Evolutionary conservation across 2,329 filamentous ascomycete species (phyloP).

Genomic region (Neurospora crassa): DNA sequence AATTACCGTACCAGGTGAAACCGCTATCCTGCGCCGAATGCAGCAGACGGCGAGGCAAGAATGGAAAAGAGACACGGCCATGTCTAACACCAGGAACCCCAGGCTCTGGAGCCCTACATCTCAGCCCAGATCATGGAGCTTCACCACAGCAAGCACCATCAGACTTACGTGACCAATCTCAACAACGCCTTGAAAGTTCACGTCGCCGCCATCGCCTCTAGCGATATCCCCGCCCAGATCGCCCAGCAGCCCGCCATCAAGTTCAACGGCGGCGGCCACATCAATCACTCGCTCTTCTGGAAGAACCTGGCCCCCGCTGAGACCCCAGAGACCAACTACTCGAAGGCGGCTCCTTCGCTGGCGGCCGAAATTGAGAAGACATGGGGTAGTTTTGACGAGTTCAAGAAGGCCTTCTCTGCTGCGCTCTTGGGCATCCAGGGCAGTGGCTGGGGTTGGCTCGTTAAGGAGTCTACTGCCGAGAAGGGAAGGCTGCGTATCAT

Average conservation of each 20-base stretch:
- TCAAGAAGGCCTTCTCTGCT: conserved; percentile 56
- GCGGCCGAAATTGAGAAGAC: conserved; percentile 49
- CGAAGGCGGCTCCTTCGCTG: conserved; percentile 47
- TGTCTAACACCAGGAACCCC: not conserved
- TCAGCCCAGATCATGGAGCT: conserved; percentile 93
- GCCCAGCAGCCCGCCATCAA: conserved; percentile 54
- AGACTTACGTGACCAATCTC: conserved; percentile 85
- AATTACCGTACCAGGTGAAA: not conserved
- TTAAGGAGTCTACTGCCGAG: conserved; percentile 43
- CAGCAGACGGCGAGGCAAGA: not conserved
- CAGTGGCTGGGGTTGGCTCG: conserved; percentile 82
- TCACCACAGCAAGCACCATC: conserved; percentile 89
- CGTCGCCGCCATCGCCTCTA: conserved; percentile 42
- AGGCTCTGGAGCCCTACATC: conserved; percentile 55
- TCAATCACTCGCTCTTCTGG: conserved; percentile 62
- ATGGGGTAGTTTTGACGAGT: conserved; percentile 60
- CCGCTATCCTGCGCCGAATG: not conserved
- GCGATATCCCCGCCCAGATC: conserved; percentile 50
- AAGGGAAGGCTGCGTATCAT: conserved; percentile 54
- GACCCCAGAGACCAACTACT: conserved; percentile 44
- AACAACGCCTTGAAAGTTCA: conserved; percentile 71
- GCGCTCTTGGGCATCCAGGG: conserved; percentile 66
- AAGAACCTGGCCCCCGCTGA: conserved; percentile 57
- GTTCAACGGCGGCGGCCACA: conserved; percentile 59
- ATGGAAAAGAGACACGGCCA: not conserved